Conservation (phyloP, 2,329 filamentous ascomycete species). For the Juglanconis oblonga region DNA sequence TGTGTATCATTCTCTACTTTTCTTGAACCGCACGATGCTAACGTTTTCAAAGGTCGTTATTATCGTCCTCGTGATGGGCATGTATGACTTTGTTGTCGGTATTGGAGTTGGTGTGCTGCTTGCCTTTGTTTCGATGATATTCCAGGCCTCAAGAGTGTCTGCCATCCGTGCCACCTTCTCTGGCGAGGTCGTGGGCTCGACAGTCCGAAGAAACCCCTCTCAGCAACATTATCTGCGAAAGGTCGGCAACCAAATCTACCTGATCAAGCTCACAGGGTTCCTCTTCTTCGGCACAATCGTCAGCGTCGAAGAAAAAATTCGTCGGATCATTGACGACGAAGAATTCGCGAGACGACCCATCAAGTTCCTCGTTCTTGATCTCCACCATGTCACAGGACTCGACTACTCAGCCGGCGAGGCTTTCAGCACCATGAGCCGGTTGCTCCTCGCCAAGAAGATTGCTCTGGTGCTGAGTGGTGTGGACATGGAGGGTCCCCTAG, state of each 20-base stretch:
- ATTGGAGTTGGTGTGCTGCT: constrained; percentile 89
- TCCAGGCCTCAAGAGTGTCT: constrained; percentile 86
- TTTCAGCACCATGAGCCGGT: constrained; percentile 86
- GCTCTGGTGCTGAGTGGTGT: constrained; percentile 81
- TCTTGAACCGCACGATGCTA: constrained; percentile 19
- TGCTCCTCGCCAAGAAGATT: constrained; percentile 74
- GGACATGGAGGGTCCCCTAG: constrained; percentile 70
- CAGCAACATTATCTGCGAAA: constrained; percentile 84
- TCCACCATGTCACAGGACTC: constrained; percentile 84
- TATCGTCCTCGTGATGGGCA: constrained; percentile 93
- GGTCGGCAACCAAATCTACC: constrained; percentile 82
- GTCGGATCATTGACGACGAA: constrained; percentile 77
- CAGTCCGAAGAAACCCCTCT: constrained; percentile 84
- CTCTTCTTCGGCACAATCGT: constrained; percentile 99
- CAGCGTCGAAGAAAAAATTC: constrained; percentile 85
- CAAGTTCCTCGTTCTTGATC: constrained; percentile 83
- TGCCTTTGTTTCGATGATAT: constrained; percentile 85
- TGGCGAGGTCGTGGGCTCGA: constrained; percentile 85
- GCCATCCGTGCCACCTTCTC: constrained; percentile 89
- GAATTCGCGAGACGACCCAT: constrained; percentile 76
- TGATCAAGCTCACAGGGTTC: constrained; percentile 89
- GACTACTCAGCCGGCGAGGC: constrained; percentile 97
- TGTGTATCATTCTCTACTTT: too few relatives aligned
- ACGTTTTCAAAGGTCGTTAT: constrained; percentile 59
- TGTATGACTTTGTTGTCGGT: constrained; percentile 93